These are phyloP conservation scores for Candida labiduridarum DNA, from an alignment of 1,139 yeast species.

Conservation along the genomic window DNA sequence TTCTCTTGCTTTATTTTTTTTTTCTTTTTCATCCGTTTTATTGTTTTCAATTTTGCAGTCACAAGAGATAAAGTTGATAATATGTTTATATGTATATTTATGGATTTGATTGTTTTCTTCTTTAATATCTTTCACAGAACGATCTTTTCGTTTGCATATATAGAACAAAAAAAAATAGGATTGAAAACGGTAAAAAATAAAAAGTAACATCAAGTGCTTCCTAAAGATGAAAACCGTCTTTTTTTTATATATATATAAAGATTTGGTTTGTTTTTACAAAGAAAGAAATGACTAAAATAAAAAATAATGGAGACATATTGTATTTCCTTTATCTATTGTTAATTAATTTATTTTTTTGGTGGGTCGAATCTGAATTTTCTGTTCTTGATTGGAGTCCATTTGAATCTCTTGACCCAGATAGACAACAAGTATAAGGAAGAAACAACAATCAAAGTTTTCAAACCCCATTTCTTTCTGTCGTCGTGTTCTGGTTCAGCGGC, in stretches of 20 bases:
- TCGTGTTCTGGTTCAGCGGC: conserved; percentile 99
- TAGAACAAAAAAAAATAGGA: background rate
- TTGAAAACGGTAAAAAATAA: background rate
- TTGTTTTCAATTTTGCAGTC: background rate
- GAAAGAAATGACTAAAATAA: conserved; percentile 2
- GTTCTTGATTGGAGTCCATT: conserved; percentile 95
- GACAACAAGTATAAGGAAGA: conserved; percentile 81
- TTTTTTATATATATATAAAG: background rate
- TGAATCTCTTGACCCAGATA: conserved; percentile 95
- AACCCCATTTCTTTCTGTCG: conserved; percentile 95
- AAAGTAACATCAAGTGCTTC: background rate
- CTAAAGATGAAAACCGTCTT: background rate
- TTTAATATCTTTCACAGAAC: background rate
- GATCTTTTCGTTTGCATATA: background rate
- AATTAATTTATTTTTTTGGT: conserved; percentile 36
- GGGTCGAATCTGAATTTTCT: conserved; percentile 94
- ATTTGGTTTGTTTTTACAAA: conserved; percentile 1
- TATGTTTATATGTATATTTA: background rate
- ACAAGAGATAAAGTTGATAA: background rate
- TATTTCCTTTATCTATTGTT: conserved; percentile 4
- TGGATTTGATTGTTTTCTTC: too few species aligned
- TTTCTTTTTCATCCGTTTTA: background rate
- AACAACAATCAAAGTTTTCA: conserved; percentile 83
- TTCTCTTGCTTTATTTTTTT: too few species aligned
- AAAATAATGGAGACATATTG: conserved; percentile 2